Evolutionary conservation across 305 asterid genomes (phyloP).

Genomic region (Fraxinus albicans): DNA sequence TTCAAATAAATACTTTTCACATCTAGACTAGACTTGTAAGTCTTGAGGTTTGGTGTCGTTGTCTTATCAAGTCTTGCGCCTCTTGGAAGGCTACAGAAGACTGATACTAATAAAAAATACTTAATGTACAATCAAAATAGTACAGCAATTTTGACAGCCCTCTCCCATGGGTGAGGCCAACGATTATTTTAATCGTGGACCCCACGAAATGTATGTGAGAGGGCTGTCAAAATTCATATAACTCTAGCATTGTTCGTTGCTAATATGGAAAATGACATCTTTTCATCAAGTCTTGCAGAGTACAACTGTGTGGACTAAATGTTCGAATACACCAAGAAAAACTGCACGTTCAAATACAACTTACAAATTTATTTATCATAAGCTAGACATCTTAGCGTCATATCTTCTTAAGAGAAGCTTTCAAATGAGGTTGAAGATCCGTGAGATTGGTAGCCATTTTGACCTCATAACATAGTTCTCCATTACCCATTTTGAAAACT

Average conservation of each 20-base stretch:
- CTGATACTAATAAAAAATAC: background rate
- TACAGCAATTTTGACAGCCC: too few species aligned
- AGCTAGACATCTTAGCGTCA: constrained; percentile 8
- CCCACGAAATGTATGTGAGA: too few species aligned
- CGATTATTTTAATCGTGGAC: too few species aligned
- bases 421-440: constrained; percentile 52
- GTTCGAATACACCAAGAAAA: background rate
- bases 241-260: too few species aligned
- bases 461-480: constrained; percentile 45
- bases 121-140: too few species aligned
- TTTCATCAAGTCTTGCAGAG: background rate
- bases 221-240: too few species aligned
- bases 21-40: background rate
- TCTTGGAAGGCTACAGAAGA: background rate
- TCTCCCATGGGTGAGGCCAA: too few species aligned
- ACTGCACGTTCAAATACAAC: background rate
- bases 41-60: background rate
- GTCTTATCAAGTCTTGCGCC: background rate
- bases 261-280: background rate
- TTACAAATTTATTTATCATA: background rate
- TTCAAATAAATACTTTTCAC: background rate
- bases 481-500: constrained; percentile 45
- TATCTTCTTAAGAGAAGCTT: constrained; percentile 53
- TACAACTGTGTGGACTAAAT: background rate
- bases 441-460: constrained; percentile 58